These are phyloP conservation scores for Alternaria atra DNA, from an alignment of 2,329 filamentous ascomycete genomes.

Conservation along the genomic window DNA sequence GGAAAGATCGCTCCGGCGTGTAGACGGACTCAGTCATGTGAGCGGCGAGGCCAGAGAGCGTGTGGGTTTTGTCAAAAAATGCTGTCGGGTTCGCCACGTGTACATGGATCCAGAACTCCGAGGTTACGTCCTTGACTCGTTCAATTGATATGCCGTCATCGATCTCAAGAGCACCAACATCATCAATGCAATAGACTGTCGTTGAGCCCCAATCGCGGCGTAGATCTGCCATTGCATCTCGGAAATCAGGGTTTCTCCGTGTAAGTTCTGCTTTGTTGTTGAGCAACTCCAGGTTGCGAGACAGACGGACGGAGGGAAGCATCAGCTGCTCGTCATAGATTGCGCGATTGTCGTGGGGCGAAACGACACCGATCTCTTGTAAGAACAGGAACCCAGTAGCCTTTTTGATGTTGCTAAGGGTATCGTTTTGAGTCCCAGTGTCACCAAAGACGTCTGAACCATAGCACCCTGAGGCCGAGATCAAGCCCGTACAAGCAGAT, in stretches of 20 bases:
- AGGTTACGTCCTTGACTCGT: conserved; percentile 58
- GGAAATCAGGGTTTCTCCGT: conserved; percentile 47
- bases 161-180: conserved; percentile 71
- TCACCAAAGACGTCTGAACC: conserved; percentile 42
- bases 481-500: conserved; percentile 69
- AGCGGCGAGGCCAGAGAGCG: conserved; percentile 68
- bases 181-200: conserved; percentile 78
- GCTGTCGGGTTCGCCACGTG: conserved; percentile 83
- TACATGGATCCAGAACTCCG: conserved; percentile 76
- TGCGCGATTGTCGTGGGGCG: conserved; percentile 74
- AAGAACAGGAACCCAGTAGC: conserved; percentile 70
- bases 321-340: conserved; percentile 67
- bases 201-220: conserved; percentile 69
- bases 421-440: conserved; percentile 23
- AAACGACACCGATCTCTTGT: conserved; percentile 76
- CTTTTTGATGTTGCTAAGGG: conserved; percentile 14
- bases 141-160: conserved; percentile 83
- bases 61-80: conserved; percentile 67
- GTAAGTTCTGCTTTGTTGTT: conserved; percentile 43
- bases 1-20: conserved; percentile 64
- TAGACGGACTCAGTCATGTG: conserved; percentile 66
- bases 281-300: conserved; percentile 55
- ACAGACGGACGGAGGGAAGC: conserved; percentile 59
- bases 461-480: conserved; percentile 71
- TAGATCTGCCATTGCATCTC: conserved; percentile 64